Conservation (phyloP, 768 basidiomycete species). For the Macrolepiota dolichaula region DNA sequence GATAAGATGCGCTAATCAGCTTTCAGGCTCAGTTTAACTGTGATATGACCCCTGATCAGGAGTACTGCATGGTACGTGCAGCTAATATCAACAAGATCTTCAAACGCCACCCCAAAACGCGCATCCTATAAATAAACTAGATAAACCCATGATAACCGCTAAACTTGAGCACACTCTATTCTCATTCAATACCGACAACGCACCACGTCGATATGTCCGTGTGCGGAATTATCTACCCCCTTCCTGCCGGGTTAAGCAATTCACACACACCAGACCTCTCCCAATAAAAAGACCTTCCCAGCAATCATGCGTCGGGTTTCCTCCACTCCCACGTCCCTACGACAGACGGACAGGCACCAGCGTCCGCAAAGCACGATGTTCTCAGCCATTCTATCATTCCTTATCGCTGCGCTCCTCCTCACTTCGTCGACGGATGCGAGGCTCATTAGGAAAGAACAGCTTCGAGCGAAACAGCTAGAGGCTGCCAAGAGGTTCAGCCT, state of each 20-base stretch:
- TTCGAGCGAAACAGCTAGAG: conserved; percentile 42
- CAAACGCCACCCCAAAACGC: neutral
- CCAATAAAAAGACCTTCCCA: neutral
- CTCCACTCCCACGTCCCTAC: neutral
- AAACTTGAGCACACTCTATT: neutral
- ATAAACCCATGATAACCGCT: neutral
- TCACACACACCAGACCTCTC: neutral
- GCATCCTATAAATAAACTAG: neutral
- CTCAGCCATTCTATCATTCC: neutral
- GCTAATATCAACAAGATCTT: too few species aligned
- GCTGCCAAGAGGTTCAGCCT: conserved; percentile 40
- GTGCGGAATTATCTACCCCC: neutral
- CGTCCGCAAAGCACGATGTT: neutral
- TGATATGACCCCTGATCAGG: too few species aligned
- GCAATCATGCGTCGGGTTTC: neutral
- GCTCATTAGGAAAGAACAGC: conserved; percentile 36
- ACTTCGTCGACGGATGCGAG: conserved; percentile 20
- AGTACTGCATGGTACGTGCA: too few species aligned
- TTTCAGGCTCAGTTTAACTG: too few species aligned
- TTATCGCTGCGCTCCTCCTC: conserved; percentile 16
- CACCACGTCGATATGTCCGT: neutral
- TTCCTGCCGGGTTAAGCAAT: neutral
- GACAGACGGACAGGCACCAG: neutral
- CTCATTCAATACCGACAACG: neutral
- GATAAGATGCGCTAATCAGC: too few species aligned